phyloP scores from a whole-genome alignment of 1,139 yeast species.

The Komagataea norvegica region DNA sequence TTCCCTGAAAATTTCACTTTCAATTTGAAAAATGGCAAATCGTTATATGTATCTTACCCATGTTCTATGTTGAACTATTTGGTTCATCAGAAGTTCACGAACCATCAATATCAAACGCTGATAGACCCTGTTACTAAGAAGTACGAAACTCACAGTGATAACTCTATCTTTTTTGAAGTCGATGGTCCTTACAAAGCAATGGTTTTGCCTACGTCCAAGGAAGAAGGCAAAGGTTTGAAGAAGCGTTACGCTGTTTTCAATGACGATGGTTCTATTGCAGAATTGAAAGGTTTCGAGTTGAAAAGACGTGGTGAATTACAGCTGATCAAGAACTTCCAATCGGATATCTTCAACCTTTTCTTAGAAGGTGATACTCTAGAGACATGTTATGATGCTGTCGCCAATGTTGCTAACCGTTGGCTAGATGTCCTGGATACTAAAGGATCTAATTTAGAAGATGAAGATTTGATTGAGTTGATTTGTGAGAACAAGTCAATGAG shows the following conservation, averaged over 20 bases:
- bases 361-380: conserved; percentile 78
- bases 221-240: conserved; percentile 94
- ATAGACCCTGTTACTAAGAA: conserved; percentile 62
- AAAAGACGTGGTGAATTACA: conserved; percentile 96
- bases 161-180: conserved; percentile 94
- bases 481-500: conserved; percentile 97
- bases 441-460: conserved; percentile 87
- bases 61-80: conserved; percentile 94
- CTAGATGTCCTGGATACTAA: conserved; percentile 84
- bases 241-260: conserved; percentile 97
- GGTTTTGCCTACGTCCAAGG: conserved; percentile 95
- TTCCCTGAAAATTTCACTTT: conserved; percentile 88
- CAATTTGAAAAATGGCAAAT: conserved; percentile 72
- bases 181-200: conserved; percentile 99
- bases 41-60: conserved; percentile 78
- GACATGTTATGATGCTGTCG: conserved; percentile 83
- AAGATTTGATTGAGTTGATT: conserved; percentile 88
- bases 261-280: conserved; percentile 90
- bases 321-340: conserved; percentile 88
- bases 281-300: conserved; percentile 92
- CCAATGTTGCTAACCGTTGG: conserved; percentile 93
- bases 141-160: conserved; percentile 79
- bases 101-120: conserved; percentile 88
- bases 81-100: conserved; percentile 87
- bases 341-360: conserved; percentile 88